These are phyloP conservation scores for Alternaria angustiovoidea DNA, from an alignment of 2,329 filamentous ascomycete genomes.

Conservation along the genomic window DNA sequence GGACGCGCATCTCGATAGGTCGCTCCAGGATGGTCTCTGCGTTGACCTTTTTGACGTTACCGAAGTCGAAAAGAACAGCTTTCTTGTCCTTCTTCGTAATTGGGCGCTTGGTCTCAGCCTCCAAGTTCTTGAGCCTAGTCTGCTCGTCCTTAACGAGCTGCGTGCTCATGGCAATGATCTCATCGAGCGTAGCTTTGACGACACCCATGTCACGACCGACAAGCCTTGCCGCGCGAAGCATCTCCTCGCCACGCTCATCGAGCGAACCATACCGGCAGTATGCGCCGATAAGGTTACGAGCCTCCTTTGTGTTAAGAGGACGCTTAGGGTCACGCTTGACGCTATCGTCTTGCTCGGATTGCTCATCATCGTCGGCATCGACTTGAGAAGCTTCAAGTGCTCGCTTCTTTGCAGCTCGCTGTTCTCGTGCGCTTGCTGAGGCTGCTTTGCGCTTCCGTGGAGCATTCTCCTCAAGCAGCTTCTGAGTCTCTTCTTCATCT, in stretches of 20 bases:
- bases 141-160: constrained; percentile 77
- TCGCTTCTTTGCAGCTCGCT: constrained; percentile 74
- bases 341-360: constrained; percentile 52
- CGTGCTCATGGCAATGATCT: constrained; percentile 77
- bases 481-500: constrained; percentile 82
- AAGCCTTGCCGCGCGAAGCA: constrained; percentile 86
- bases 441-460: constrained; percentile 75
- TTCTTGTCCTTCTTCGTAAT: constrained; percentile 98
- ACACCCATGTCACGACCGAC: constrained; percentile 82
- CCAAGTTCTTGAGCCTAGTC: constrained; percentile 67
- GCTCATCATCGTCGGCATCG: constrained; percentile 67
- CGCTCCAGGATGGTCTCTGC: constrained; percentile 94
- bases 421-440: constrained; percentile 68
- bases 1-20: constrained; percentile 84
- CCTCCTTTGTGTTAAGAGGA: constrained; percentile 91
- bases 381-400: constrained; percentile 71
- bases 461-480: constrained; percentile 83
- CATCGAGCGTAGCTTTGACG: constrained; percentile 76
- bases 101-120: constrained; percentile 76
- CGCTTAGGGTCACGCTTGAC: constrained; percentile 79
- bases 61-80: constrained; percentile 93
- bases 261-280: constrained; percentile 92
- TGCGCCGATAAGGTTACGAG: constrained; percentile 86
- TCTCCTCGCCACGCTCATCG: constrained; percentile 85
- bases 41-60: constrained; percentile 92